A percentile compares a stretch with the other conserved stretches of the same genome.
These are phyloP conservation scores for Diplodia corticola DNA, from an alignment of 2,329 filamentous ascomycete genomes.

Conservation along the genomic window DNA sequence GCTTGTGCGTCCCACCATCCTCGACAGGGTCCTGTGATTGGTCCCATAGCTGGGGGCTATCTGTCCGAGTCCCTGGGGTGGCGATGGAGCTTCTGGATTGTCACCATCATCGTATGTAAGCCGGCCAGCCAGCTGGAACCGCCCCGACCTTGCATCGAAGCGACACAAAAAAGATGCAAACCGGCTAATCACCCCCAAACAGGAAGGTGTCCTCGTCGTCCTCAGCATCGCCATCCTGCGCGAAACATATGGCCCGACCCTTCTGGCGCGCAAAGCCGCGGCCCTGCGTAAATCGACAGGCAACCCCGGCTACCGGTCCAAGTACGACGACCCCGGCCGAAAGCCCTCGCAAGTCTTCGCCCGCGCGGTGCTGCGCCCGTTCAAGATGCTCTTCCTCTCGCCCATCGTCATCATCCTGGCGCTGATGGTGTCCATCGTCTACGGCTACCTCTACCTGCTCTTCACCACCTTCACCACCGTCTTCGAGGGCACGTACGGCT, in stretches of 20 bases:
- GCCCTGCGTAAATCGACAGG: conserved; percentile 51
- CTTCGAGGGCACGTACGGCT: conserved; percentile 39
- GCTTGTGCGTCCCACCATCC: too few relatives aligned
- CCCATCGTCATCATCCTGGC: conserved; percentile 55
- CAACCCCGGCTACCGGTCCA: conserved; percentile 45
- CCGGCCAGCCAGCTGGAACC: neutral
- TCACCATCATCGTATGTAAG: conserved; percentile 25
- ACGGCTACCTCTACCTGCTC: conserved; percentile 45
- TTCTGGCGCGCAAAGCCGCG: conserved; percentile 49
- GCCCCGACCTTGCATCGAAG: neutral
- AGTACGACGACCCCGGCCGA: conserved; percentile 31
- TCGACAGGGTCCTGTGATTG: conserved; percentile 34
- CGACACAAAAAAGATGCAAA: conserved; percentile 21
- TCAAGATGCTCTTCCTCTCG: conserved; percentile 59
- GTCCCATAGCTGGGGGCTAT: conserved; percentile 38
- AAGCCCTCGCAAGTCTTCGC: conserved; percentile 33
- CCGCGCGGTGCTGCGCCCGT: conserved; percentile 53
- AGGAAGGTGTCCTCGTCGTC: conserved; percentile 38
- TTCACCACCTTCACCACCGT: conserved; percentile 42
- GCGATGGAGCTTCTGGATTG: conserved; percentile 39
- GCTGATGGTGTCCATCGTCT: conserved; percentile 49
- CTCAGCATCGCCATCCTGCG: conserved; percentile 41
- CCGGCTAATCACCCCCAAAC: neutral
- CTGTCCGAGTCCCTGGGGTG: conserved; percentile 36
- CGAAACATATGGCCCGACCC: conserved; percentile 51